These are phyloP conservation scores for Hyphopichia fennica DNA, from an alignment of 1,139 yeast genomes.

Conservation along the genomic window DNA sequence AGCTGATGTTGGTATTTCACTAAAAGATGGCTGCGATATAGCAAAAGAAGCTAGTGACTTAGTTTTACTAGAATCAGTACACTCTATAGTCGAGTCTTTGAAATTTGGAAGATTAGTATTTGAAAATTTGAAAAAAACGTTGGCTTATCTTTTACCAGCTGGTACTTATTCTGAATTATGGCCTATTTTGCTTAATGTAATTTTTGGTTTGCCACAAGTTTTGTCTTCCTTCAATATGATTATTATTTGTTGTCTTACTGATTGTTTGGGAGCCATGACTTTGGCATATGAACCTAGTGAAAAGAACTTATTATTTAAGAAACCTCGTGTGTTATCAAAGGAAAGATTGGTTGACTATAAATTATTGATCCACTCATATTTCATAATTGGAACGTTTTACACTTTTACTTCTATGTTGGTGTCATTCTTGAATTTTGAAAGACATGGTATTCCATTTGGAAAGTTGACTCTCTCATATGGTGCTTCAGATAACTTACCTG, in stretches of 20 bases:
- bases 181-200: conserved; percentile 50
- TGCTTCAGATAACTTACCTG: conserved; percentile 24
- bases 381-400: conserved; percentile 43
- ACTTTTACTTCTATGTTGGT: conserved; percentile 44
- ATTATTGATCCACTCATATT: conserved; percentile 45
- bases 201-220: conserved; percentile 53
- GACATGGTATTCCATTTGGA: conserved; percentile 37
- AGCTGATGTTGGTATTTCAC: conserved; percentile 55
- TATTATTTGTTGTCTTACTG: conserved; percentile 50
- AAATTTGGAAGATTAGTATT: conserved; percentile 51
- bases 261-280: conserved; percentile 46
- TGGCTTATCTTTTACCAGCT: conserved; percentile 54
- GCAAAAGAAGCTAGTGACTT: conserved; percentile 61
- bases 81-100: conserved; percentile 49
- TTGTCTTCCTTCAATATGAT: conserved; percentile 55
- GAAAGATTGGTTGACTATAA: conserved; percentile 45
- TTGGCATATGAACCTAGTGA: conserved; percentile 49
- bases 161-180: conserved; percentile 55
- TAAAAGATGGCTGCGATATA: conserved; percentile 53
- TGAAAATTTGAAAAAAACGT: conserved; percentile 51
- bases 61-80: conserved; percentile 42
- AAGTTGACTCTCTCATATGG: conserved; percentile 41
- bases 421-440: conserved; percentile 40
- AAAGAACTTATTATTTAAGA: conserved; percentile 39
- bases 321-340: conserved; percentile 44